These are phyloP conservation scores for Cicer bijugum DNA, from an alignment of 306 rosid species.

Conservation along the genomic window DNA sequence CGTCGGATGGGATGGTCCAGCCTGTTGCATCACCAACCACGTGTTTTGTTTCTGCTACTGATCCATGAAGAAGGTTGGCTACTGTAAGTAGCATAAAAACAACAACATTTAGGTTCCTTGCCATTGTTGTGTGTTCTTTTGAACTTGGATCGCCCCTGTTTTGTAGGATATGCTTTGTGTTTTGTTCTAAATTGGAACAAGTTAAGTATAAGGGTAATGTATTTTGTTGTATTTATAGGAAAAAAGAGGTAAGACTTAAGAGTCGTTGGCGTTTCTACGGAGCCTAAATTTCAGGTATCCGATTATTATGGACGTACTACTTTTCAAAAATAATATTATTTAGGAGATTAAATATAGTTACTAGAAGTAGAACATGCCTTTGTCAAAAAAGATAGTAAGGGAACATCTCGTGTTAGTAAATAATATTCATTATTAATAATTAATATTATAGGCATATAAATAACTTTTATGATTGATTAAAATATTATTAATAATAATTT, in stretches of 20 bases:
- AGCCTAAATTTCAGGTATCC: neutral
- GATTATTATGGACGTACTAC: neutral
- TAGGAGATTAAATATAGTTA: neutral
- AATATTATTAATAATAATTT: too few species aligned
- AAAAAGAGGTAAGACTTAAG: neutral
- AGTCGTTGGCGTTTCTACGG: neutral
- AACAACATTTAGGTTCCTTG: conserved; percentile 42
- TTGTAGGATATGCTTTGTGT: conserved; percentile 31
- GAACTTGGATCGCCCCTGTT: conserved; percentile 60
- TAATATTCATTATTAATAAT: too few species aligned
- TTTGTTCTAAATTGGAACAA: neutral
- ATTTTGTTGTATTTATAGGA: conserved; percentile 41
- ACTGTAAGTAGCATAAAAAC: conserved; percentile 43
- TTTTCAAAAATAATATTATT: too few species aligned
- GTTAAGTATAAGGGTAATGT: neutral
- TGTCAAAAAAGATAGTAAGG: too few species aligned
- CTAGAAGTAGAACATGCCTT: neutral
- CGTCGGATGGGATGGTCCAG: conserved; percentile 61
- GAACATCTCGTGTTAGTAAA: too few species aligned
- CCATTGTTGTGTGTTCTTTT: conserved; percentile 63
- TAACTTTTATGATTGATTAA: too few species aligned
- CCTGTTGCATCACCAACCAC: conserved; percentile 65
- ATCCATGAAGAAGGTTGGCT: conserved; percentile 51
- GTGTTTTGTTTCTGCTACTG: conserved; percentile 52
- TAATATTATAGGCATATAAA: too few species aligned